phyloP scores from a whole-genome alignment of 2,329 filamentous ascomycete genomes.

The Ceratocystis alfenasii region DNA sequence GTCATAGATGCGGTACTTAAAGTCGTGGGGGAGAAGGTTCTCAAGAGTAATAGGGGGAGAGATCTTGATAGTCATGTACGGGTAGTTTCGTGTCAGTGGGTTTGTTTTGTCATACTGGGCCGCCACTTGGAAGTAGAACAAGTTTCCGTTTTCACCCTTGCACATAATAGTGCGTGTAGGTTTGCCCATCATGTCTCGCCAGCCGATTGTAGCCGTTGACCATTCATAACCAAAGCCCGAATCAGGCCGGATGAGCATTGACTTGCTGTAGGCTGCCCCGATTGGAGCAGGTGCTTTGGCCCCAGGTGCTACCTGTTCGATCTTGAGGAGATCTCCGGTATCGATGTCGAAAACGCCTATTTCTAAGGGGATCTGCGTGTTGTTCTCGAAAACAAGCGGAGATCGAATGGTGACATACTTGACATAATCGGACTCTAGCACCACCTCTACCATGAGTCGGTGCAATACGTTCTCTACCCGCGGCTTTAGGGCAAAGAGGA shows the following conservation, averaged over 20 bases:
- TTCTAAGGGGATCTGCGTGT: constrained; percentile 91
- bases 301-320: constrained; percentile 91
- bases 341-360: constrained; percentile 79
- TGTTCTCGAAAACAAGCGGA: constrained; percentile 83
- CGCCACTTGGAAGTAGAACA: constrained; percentile 95
- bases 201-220: constrained; percentile 82
- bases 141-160: constrained; percentile 71
- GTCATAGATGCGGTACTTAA: constrained; percentile 98
- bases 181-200: constrained; percentile 76
- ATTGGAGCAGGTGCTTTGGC: constrained; percentile 83
- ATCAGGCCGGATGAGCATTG: constrained; percentile 75
- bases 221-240: constrained; percentile 94
- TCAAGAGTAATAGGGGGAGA: constrained; percentile 89
- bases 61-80: constrained; percentile 85
- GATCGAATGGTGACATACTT: constrained; percentile 96
- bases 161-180: constrained; percentile 83
- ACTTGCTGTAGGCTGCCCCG: constrained; percentile 82
- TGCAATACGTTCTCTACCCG: constrained; percentile 77
- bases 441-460: constrained; percentile 82
- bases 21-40: constrained; percentile 90
- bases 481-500: constrained; percentile 76
- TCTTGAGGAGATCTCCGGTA: constrained; percentile 84
- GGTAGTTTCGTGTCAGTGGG: constrained; percentile 72
- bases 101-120: constrained; percentile 74
- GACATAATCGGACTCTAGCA: constrained; percentile 83